Base-by-base conservation (phyloP, 1,284 basidiomycete species). In the Coniophora puteana region DNA sequence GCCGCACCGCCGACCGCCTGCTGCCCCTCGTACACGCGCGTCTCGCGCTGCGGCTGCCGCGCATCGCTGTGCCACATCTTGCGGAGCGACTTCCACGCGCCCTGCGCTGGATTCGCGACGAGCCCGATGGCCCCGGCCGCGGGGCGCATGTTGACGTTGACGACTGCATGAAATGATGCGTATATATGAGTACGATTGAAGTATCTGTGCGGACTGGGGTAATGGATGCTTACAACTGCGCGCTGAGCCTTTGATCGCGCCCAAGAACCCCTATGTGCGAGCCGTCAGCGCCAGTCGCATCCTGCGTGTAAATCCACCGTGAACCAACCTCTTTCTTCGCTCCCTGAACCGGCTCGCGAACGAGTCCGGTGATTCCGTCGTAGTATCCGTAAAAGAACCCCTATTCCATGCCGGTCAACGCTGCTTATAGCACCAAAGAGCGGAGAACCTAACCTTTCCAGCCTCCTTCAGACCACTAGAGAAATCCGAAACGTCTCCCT, bases 331-430 rank as follows among this genome's bases (percentile, higher is more conserved):
- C 71, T 50, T 74, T 69, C 60, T 71, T 67, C 5, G 63, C 72
- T 1, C 73, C 74, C 48, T 64, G 57, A 6, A 70, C 43, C 1
- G 76, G 73, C 49, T 77, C 74, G 12, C 57, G 67, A n/a, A 76
- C 66, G 3, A 78, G 58, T 2, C 74, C 75, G 1, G 71, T 72
- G 38, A 78, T 72, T 11, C 74, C 77, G 51, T 78, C 76, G 49
- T 69, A 72, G 36, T 70, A 69, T 4, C 74, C 67, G 42, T 63
- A 63, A 38, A 63, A 67, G 4, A 65, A 39, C 12, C 56, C 59
- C 59, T 67, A 38, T 6, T 8, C 17, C 31, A 36, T 22, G 8
- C 7, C 13, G 18, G 34, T 12, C 10, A 20, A n/a, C 21, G 16
- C n/a, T 8, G 28, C 16, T 22, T 18, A 24, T n/a, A 30, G 25